phyloP scores from a whole-genome alignment of 371 early-diverging fungal genomes.

The Apophysomyces trapeziformis region DNA sequence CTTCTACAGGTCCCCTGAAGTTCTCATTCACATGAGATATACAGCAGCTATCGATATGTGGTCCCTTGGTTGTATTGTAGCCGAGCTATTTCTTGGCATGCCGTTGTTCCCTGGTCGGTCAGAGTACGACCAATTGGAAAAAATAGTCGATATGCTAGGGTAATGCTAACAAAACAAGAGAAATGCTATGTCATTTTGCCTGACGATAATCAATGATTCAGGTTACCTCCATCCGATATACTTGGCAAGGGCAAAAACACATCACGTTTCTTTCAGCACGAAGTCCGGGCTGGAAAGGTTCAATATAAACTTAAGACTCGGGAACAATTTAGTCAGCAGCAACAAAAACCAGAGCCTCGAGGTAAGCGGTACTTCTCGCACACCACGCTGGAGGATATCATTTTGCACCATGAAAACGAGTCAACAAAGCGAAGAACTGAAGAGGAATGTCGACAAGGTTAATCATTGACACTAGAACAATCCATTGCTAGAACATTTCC shows the following conservation, averaged over 20 bases:
- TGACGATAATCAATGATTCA: constrained; percentile 12
- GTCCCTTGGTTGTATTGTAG: constrained; percentile 99
- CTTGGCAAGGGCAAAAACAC: constrained; percentile 82
- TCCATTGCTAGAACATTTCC: not conserved
- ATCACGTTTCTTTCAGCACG: constrained; percentile 68
- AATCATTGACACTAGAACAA: not conserved
- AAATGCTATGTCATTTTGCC: not conserved
- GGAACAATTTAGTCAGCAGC: constrained; percentile 77
- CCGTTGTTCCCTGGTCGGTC: constrained; percentile 93
- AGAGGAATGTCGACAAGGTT: constrained; percentile 12
- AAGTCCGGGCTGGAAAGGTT: constrained; percentile 36
- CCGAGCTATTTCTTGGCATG: constrained; percentile 91
- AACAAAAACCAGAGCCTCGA: constrained; percentile 66
- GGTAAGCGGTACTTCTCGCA: constrained; percentile 82
- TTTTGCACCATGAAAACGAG: constrained; percentile 56
- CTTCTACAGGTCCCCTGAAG: constrained; percentile 97
- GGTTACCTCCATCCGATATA: constrained; percentile 79
- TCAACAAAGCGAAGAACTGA: not conserved
- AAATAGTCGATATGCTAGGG: constrained; percentile 90
- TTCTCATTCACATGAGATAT: constrained; percentile 90
- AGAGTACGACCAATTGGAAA: constrained; percentile 86
- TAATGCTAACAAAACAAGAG: constrained; percentile 26
- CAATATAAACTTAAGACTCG: constrained; percentile 73
- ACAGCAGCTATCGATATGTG: constrained; percentile 98
- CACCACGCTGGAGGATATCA: constrained; percentile 73